Conservation (phyloP, 768 basidiomycete genomes). For the Cubamyces sp. region DNA sequence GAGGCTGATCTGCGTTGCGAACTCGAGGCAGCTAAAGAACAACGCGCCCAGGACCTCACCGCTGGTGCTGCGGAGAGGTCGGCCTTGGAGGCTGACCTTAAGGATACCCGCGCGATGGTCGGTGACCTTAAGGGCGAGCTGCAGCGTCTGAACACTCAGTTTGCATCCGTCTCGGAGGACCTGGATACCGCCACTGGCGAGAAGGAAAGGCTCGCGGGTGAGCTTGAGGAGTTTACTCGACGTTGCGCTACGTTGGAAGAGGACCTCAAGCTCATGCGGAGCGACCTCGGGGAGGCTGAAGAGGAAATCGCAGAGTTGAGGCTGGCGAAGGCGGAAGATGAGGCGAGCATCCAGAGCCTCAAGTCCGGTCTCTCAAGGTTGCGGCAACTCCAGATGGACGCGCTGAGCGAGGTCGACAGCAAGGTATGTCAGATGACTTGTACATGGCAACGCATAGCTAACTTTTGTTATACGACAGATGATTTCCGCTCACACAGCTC, state of each 20-base stretch:
- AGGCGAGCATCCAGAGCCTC: slow-evolving; percentile 40
- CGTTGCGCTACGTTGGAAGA: slow-evolving; percentile 6
- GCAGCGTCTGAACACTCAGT: not conserved
- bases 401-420: slow-evolving; percentile 40
- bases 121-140: not conserved
- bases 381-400: slow-evolving; percentile 39
- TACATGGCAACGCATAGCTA: slow-evolving; percentile 5
- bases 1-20: slow-evolving; percentile 4
- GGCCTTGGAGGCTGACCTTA: slow-evolving; percentile 13
- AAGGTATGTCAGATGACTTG: slow-evolving; percentile 38
- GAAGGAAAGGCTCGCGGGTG: slow-evolving; percentile 1
- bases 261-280: slow-evolving; percentile 10
- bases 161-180: slow-evolving; percentile 1
- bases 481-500: slow-evolving; percentile 35
- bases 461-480: slow-evolving; percentile 29
- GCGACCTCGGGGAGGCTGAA: slow-evolving; percentile 34
- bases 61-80: slow-evolving; percentile 14
- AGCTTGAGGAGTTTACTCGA: not conserved
- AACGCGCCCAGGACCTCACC: slow-evolving; percentile 10
- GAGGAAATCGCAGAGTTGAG: slow-evolving; percentile 39
- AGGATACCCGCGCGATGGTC: slow-evolving; percentile 3
- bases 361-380: slow-evolving; percentile 38
- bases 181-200: slow-evolving; percentile 6
- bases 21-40: not conserved
- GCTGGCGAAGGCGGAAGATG: slow-evolving; percentile 40